Base-by-base conservation (phyloP, 1,284 basidiomycete genomes). In the Ceratobasidium sp. region DNA sequence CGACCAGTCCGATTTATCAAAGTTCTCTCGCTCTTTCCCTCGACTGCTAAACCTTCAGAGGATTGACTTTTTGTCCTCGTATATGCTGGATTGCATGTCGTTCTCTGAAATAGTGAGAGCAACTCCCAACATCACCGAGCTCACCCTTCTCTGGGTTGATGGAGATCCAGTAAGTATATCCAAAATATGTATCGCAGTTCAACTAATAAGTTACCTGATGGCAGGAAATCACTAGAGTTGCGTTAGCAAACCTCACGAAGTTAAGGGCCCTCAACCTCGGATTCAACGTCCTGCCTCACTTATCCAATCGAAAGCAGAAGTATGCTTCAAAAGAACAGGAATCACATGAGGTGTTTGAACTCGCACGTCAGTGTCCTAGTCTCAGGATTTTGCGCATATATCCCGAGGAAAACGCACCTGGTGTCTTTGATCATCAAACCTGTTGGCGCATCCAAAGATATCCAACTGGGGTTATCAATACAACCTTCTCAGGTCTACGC, bases 101-200 rank as follows among this genome's bases (percentile, higher is more conserved):
- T 70, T 70, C 34, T 43, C 65, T 46, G 53, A 23, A 21, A 30
- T 58, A 26, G 6, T 70, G 18, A n/a, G 32, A 8, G 52, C 23
- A 0, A 58, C 53, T 2, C 52, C 65, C 16, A 70, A 70, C 34
- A 46, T 70, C 23, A 48, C 43, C 16, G 65, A 70, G 30, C 53
- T 70, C 14, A 58, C 65, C 14, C 9, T 70, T 23, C 39, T 26
- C 12, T 70, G 65, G 65, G 53, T 70, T 1, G 65, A 70, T 58
- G 65, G 65, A 4, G 53, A 70, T 28, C 65, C 65, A 8, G 65
- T 70, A 30, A 70, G 65, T 70, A 34, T 23, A 21, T 32, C 30
- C 26, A 30, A 14, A 34, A 10, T 16, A 28, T 14, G 30, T 28
- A 28, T 12, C 14, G 23, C 30, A 23, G 23, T 16, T 23, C n/a